These are phyloP conservation scores for Xanthoconium stramineum DNA, from an alignment of 768 basidiomycete species.

Conservation along the genomic window DNA sequence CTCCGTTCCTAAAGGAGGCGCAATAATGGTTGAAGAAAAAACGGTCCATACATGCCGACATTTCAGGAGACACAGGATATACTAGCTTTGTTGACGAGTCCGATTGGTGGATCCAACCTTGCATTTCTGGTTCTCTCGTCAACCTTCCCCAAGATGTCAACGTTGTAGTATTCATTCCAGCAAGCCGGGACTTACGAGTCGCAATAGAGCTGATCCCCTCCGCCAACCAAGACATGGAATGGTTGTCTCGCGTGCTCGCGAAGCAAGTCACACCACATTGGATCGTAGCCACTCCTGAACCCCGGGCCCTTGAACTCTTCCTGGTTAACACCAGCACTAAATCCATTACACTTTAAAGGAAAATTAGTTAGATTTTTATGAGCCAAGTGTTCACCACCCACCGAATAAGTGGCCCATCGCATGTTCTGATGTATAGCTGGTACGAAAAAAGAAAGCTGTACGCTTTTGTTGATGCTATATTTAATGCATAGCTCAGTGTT, in stretches of 20 bases:
- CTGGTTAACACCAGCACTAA: constrained; percentile 84
- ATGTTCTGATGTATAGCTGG: constrained; percentile 81
- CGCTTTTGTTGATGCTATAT: constrained; percentile 82
- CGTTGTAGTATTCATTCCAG: neutral
- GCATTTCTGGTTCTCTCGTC: constrained; percentile 83
- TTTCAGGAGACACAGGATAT: constrained; percentile 65
- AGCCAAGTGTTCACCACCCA: constrained; percentile 33
- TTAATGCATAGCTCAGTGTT: constrained; percentile 68
- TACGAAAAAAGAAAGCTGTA: constrained; percentile 75
- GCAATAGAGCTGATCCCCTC: constrained; percentile 91
- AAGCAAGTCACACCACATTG: constrained; percentile 92
- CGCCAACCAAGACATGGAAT: constrained; percentile 90
- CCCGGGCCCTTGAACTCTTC: constrained; percentile 83
- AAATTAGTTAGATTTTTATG: neutral
- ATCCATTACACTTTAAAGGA: constrained; percentile 71
- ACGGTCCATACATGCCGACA: constrained; percentile 73
- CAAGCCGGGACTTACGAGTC: constrained; percentile 50
- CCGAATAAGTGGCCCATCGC: constrained; percentile 88
- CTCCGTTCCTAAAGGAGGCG: constrained; percentile 77
- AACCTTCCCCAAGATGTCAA: constrained; percentile 42
- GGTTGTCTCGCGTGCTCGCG: constrained; percentile 74
- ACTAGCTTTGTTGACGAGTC: constrained; percentile 57
- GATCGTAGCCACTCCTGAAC: constrained; percentile 80
- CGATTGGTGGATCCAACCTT: constrained; percentile 72
- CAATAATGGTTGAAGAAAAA: constrained; percentile 94